Conservation (phyloP, 73 alveolate species). For the Tetrahymena elliotti region DNA sequence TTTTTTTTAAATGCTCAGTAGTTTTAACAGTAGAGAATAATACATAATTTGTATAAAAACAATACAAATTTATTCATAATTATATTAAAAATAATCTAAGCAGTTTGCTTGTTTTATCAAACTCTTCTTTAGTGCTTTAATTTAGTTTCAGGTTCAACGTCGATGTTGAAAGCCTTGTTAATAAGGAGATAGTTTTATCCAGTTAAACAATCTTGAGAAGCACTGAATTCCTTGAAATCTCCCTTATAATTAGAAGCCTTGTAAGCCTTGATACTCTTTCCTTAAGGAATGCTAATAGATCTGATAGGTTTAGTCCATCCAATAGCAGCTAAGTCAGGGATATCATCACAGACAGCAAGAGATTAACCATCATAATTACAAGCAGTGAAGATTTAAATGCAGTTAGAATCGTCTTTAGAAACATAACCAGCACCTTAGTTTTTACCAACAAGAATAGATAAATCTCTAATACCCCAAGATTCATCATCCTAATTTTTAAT, state of each 20-base stretch:
- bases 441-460: neutral
- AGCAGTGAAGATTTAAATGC: conserved; percentile 6
- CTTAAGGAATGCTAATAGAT: conserved; percentile 15
- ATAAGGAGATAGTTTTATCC: neutral
- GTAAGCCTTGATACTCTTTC: neutral
- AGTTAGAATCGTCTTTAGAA: conserved; percentile 4
- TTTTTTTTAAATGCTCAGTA: too few species aligned
- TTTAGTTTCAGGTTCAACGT: neutral
- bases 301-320: conserved; percentile 40
- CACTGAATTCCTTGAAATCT: neutral
- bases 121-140: neutral
- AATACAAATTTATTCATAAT: neutral
- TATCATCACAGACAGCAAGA: conserved; percentile 13
- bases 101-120: neutral
- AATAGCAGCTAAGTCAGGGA: conserved; percentile 15
- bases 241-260: neutral
- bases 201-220: neutral
- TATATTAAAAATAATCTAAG: neutral
- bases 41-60: too few species aligned
- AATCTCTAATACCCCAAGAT: conserved; percentile 1
- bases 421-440: neutral
- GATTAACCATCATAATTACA: conserved; percentile 26
- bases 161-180: neutral
- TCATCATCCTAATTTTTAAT: neutral
- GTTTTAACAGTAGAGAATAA: neutral